Evolutionary conservation across 1,284 basidiomycete genomes (phyloP).

Genomic region (Earliella scabrosa): DNA sequence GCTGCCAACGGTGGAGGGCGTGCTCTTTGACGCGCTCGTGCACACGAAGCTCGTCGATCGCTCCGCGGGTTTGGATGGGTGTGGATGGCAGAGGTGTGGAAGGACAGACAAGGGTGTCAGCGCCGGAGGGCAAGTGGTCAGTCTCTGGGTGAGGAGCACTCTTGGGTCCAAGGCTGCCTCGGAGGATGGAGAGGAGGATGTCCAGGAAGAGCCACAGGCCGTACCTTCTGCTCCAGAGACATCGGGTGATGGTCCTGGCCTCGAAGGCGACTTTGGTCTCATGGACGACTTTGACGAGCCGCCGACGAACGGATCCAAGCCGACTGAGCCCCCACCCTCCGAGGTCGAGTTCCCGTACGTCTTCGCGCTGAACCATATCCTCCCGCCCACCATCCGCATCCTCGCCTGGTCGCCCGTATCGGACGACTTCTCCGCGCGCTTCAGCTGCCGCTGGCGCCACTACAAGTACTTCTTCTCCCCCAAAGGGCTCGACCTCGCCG

Average conservation of each 20-base stretch:
- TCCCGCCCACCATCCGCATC: constrained; percentile 91
- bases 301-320: constrained; percentile 34
- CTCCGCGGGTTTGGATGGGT: constrained; percentile 78
- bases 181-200: background rate
- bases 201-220: background rate
- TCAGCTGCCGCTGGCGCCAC: constrained; percentile 86
- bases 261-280: constrained; percentile 36
- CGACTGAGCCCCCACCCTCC: constrained; percentile 26
- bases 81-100: constrained; percentile 91
- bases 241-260: constrained; percentile 12
- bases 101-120: constrained; percentile 96
- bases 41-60: constrained; percentile 78
- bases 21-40: constrained; percentile 83
- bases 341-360: constrained; percentile 78
- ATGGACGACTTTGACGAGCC: constrained; percentile 34
- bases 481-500: constrained; percentile 65
- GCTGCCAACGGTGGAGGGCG: constrained; percentile 90
- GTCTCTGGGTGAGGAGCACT: constrained; percentile 85
- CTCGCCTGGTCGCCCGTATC: constrained; percentile 95
- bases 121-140: constrained; percentile 93
- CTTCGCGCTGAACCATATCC: constrained; percentile 84
- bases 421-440: constrained; percentile 83
- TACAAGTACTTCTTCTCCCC: constrained; percentile 97
- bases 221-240: background rate
- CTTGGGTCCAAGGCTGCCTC: constrained; percentile 29